Evolutionary conservation across 1,284 basidiomycete species (phyloP).

Genomic region (Athelia sp.): DNA sequence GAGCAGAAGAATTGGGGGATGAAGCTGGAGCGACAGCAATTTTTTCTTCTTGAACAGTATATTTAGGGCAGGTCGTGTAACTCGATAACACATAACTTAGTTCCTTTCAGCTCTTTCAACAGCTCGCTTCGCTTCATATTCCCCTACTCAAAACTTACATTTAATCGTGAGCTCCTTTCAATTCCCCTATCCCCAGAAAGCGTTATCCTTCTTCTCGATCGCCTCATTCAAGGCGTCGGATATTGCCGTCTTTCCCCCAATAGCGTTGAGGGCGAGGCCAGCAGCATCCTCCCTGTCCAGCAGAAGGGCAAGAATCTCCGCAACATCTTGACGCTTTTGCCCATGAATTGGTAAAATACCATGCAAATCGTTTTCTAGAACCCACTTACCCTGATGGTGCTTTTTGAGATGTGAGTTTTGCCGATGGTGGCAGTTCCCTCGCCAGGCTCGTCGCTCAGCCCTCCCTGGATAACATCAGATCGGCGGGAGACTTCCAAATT

Average conservation of each 20-base stretch:
- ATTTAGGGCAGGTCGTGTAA: not conserved
- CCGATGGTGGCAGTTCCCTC: conserved; percentile 53
- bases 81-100: not conserved
- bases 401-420: conserved; percentile 43
- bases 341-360: conserved; percentile 1
- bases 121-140: no score
- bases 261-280: conserved; percentile 60
- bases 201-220: conserved; percentile 46
- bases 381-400: no score
- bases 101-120: no score
- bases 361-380: no score
- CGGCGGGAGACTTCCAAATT: not conserved
- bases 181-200: conserved; percentile 34
- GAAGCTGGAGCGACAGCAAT: no score
- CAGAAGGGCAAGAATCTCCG: conserved; percentile 45
- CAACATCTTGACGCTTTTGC: conserved; percentile 63
- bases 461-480: not conserved
- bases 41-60: no score
- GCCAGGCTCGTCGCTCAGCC: conserved; percentile 47
- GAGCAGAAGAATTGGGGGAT: no score
- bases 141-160: no score
- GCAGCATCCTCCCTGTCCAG: conserved; percentile 52
- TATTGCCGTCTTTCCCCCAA: conserved; percentile 52
- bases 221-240: conserved; percentile 41
- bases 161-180: no score